Percentiles rank a stretch among this genome's conserved stretches.
Conservation (phyloP, 345 rosid genomes). For the Arabidopsis arenosa region DNA sequence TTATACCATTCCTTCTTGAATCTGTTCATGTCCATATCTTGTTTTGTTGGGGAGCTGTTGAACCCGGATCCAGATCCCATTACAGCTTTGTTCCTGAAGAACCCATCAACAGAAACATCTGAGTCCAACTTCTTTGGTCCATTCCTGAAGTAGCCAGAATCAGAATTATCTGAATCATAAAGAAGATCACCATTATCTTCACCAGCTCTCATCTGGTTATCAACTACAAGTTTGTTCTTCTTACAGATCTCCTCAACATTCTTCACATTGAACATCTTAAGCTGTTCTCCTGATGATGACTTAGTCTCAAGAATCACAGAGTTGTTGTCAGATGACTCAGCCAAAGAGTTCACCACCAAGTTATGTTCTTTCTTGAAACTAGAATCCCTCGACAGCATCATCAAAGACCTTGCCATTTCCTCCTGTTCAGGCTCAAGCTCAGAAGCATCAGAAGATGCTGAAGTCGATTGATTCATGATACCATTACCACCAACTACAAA, state of each 20-base stretch:
- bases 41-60: constrained; percentile 48
- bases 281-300: constrained; percentile 60
- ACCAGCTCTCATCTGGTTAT: constrained; percentile 41
- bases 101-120: constrained; percentile 59
- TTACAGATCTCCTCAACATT: constrained; percentile 43
- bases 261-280: constrained; percentile 47
- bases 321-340: constrained; percentile 73
- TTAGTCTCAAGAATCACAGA: constrained; percentile 71
- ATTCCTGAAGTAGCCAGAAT: constrained; percentile 71
- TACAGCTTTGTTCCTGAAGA: constrained; percentile 46
- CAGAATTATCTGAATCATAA: constrained; percentile 60
- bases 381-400: constrained; percentile 87
- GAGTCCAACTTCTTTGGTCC: constrained; percentile 70
- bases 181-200: constrained; percentile 37
- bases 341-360: constrained; percentile 50
- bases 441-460: constrained; percentile 54
- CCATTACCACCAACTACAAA: constrained; percentile 25
- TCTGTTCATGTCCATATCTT: constrained; percentile 50
- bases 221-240: constrained; percentile 42
- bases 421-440: constrained; percentile 80
- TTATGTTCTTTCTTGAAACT: constrained; percentile 54
- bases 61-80: constrained; percentile 50
- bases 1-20: constrained; percentile 41
- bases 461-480: constrained; percentile 41
- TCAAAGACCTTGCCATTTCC: constrained; percentile 76